phyloP scores from a whole-genome alignment of 495 filamentous ascomycete species.

The Lepidopterella palustris region DNA sequence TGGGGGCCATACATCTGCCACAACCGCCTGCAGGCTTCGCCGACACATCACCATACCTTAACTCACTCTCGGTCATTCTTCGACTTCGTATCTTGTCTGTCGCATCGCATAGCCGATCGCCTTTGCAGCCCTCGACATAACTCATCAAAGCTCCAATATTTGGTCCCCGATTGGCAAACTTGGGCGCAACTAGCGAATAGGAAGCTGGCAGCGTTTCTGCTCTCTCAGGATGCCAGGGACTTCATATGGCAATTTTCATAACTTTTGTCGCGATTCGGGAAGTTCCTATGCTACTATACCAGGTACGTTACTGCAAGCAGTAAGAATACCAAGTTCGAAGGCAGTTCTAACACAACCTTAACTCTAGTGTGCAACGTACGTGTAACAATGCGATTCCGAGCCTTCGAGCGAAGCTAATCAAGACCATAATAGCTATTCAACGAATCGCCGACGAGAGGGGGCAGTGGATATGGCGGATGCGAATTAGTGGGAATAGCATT shows the following conservation, averaged over 20 bases:
- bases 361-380: slow-evolving; percentile 27
- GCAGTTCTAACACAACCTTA: slow-evolving; percentile 6
- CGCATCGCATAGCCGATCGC: neutral
- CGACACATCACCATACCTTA: neutral
- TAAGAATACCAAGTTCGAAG: neutral
- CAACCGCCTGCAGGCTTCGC: too few relatives aligned
- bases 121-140: neutral
- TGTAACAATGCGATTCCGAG: neutral
- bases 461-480: slow-evolving; percentile 55
- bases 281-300: slow-evolving; percentile 57
- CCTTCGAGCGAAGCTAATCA: slow-evolving; percentile 5
- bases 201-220: neutral
- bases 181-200: neutral
- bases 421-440: slow-evolving; percentile 47
- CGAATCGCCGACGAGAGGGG: slow-evolving; percentile 44
- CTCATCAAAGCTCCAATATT: neutral
- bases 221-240: slow-evolving; percentile 13
- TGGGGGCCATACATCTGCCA: too few relatives aligned
- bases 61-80: neutral
- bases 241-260: slow-evolving; percentile 44
- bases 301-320: slow-evolving; percentile 51
- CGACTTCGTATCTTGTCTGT: neutral
- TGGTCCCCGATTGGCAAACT: neutral
- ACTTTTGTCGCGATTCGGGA: slow-evolving; percentile 87
- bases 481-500: slow-evolving; percentile 65